Percentiles rank a stretch among this genome's conserved stretches.
Conservation (phyloP, 2,329 filamentous ascomycete genomes). For the Lasiodiplodia gonubiensis region DNA sequence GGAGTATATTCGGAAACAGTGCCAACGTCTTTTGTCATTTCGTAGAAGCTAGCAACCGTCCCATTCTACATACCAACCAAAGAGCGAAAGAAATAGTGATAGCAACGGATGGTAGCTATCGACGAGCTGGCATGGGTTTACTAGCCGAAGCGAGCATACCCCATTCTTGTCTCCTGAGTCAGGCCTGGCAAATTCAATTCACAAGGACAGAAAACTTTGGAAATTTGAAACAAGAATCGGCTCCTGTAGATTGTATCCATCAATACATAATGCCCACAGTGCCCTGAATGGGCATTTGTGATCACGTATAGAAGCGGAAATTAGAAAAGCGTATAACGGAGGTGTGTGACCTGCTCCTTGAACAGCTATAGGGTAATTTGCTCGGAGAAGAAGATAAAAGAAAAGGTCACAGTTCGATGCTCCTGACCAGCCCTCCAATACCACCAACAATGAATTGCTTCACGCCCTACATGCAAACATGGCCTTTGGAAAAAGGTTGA, state of each 20-base stretch:
- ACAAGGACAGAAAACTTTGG: neutral
- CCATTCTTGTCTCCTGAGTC: neutral
- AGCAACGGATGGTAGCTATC: no score
- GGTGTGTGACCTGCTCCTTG: neutral
- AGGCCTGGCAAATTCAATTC: no score
- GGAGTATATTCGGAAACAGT: neutral
- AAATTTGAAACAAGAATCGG: neutral
- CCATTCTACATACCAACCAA: no score
- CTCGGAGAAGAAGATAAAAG: neutral
- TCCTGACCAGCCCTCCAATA: neutral
- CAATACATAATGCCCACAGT: neutral
- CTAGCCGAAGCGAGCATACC: neutral
- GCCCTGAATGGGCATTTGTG: neutral
- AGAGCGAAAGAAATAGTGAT: no score
- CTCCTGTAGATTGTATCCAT: conserved; percentile 1
- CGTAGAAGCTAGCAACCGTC: neutral
- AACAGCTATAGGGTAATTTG: conserved; percentile 12
- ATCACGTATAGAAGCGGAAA: neutral
- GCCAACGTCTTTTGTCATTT: neutral
- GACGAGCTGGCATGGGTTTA: no score
- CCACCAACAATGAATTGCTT: neutral
- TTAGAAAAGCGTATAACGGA: conserved; percentile 7
- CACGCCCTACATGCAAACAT: conserved; percentile 10
- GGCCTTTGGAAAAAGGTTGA: neutral
- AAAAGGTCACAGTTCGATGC: conserved; percentile 3